phyloP scores from a whole-genome alignment of 2,329 filamentous ascomycete genomes.

The Nothophaeocryptopus gaeumannii region DNA sequence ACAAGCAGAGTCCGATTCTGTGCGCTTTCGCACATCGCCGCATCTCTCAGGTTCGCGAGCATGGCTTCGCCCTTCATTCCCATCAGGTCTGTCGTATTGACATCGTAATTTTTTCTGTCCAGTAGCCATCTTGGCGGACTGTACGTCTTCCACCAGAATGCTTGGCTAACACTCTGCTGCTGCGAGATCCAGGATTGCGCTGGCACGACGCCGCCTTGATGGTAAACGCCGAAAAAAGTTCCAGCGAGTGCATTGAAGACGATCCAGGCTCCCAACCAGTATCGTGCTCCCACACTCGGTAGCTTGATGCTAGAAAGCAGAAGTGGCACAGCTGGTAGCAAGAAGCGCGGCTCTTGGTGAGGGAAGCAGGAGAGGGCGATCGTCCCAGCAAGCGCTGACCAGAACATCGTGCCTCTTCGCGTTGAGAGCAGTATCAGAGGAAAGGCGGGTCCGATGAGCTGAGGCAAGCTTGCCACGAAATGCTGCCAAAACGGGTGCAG shows the following conservation, averaged over 20 bases:
- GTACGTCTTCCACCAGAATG: conserved; percentile 84
- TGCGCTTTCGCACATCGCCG: conserved; percentile 61
- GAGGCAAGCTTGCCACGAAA: conserved; percentile 50
- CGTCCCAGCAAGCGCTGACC: conserved; percentile 71
- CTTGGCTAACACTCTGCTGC: conserved; percentile 63
- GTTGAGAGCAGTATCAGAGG: conserved; percentile 48
- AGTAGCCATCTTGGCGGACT: conserved; percentile 77
- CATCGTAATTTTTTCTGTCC: conserved; percentile 69
- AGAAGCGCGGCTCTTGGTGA: conserved; percentile 77
- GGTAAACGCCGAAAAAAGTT: conserved; percentile 74
- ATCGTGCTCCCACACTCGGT: conserved; percentile 48
- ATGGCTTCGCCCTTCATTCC: conserved; percentile 62
- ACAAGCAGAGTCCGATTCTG: conserved; percentile 56
- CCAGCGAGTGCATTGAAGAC: conserved; percentile 67
- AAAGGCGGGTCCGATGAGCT: conserved; percentile 53
- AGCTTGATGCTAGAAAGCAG: conserved; percentile 70
- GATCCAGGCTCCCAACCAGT: conserved; percentile 53
- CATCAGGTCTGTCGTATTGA: conserved; percentile 73
- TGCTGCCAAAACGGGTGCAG: conserved; percentile 55
- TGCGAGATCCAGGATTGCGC: conserved; percentile 72
- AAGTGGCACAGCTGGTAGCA: conserved; percentile 73
- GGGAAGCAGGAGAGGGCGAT: conserved; percentile 69
- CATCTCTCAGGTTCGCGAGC: conserved; percentile 56
- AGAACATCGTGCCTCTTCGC: conserved; percentile 60
- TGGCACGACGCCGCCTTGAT: conserved; percentile 75